Base-by-base conservation (phyloP, 345 rosid species). In the Aegle marmelos region DNA sequence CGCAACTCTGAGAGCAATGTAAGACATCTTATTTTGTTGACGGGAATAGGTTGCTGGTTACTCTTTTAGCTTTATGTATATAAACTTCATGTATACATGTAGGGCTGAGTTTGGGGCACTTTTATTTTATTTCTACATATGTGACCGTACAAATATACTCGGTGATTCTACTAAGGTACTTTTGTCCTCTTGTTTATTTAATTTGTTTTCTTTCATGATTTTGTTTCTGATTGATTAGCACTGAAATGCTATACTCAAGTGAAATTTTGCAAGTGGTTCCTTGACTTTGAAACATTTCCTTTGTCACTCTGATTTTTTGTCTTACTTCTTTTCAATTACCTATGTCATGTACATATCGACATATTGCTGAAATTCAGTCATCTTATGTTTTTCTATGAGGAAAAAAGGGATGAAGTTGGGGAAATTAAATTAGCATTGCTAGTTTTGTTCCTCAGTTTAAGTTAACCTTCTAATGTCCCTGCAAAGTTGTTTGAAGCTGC, bases 61-160 rank as follows among this genome's bases (percentile, higher is more conserved):
- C 34, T 60, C 34, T 63, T 19, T 45, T 39, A 24, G 50, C 22
- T 22, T 37, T 79, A 63, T 75, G 37, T 77, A 24, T 64, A 72
- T 73, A 70, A 78, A 72, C 66, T n/a, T 69, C 48, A 19, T 17
- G 57, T 71, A 61, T 70, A 82, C 75, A 14, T 84, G 75, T 77
- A 96, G 99, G 89, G 88, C 98, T 84, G 99, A 96, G 82, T 86
- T 92, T 80, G 99, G 97, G 54, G 90, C 82, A 73, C 71, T 91
- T 82, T 69, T 96, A 69, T 33, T 92, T 57, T 92, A 92, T 82
- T 92, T 96, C 86, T 96, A 89, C 80, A 79, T 92, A 66, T 87
- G 89, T 85, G 99, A 96, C 81, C 94, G 99, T 48, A 92, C 99
- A 13, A 84, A 83, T 75, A 34, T 92, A 72, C 76, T 96, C 4